Conservation (phyloP, 345 rosid species). For the Populus euphratica region DNA sequence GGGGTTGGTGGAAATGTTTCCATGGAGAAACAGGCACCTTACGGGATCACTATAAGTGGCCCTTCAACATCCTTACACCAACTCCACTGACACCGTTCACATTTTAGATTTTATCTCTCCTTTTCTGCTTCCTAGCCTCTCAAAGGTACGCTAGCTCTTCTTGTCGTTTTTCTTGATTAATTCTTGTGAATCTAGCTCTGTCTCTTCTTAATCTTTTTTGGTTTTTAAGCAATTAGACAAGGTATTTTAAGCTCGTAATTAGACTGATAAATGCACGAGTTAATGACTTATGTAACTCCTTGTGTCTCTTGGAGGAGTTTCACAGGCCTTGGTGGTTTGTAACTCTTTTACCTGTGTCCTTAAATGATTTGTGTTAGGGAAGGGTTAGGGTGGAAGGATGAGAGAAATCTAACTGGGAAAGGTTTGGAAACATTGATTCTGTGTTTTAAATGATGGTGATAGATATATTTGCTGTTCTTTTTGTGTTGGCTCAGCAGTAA, state of each 20-base stretch:
- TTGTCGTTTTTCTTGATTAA: not conserved
- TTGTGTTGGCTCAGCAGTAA: not conserved
- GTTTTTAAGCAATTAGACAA: not conserved
- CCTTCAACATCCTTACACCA: not conserved
- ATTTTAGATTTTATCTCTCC: not conserved
- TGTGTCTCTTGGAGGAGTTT: not conserved
- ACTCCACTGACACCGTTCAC: not conserved
- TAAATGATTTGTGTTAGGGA: not conserved
- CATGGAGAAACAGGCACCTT: not conserved
- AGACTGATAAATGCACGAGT: not conserved
- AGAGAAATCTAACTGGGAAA: not conserved
- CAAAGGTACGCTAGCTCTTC: not conserved
- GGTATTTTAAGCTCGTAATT: not conserved
- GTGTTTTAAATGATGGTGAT: not conserved
- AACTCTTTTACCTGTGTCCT: not conserved
- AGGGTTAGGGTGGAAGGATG: not conserved
- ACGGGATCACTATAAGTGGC: not conserved
- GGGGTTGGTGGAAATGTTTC: constrained; percentile 23
- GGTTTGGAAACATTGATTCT: not conserved
- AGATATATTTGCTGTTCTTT: not conserved
- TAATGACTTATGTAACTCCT: not conserved
- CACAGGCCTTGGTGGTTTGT: not conserved
- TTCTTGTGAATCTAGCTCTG: not conserved
- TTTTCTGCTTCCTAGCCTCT: not conserved
- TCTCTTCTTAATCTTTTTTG: not conserved